Evolutionary conservation across 1,284 basidiomycete genomes (phyloP).

Genomic region (Megacollybia platyphylla): DNA sequence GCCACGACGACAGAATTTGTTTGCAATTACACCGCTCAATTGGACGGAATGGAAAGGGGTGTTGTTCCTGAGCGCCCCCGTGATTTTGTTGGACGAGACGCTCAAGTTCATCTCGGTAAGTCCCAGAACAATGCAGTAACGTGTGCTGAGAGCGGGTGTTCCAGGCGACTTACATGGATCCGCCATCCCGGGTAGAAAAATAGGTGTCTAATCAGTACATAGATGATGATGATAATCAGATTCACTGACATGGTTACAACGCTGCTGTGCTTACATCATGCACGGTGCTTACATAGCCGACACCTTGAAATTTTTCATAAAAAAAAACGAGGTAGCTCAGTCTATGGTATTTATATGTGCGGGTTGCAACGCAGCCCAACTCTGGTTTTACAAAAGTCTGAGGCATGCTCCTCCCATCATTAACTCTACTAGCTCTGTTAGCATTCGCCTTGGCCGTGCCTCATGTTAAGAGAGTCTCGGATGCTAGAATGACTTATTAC

Average conservation of each 20-base stretch:
- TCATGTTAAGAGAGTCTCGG: constrained; percentile 14
- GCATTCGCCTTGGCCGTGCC: no score
- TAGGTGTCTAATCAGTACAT: neutral
- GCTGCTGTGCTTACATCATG: no score
- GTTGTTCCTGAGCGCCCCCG: constrained; percentile 77
- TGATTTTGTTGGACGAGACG: constrained; percentile 83
- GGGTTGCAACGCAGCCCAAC: no score
- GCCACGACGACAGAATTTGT: constrained; percentile 46
- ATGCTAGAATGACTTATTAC: constrained; percentile 20
- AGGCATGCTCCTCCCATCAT: no score
- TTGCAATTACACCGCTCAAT: constrained; percentile 87
- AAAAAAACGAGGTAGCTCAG: no score
- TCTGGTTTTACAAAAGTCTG: no score
- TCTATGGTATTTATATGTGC: no score
- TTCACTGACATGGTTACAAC: no score
- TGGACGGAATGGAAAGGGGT: constrained; percentile 95
- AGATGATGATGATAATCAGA: no score
- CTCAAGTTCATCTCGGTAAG: constrained; percentile 78
- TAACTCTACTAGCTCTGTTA: no score
- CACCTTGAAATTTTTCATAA: no score
- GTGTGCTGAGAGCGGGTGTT: neutral
- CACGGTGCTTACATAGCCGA: no score
- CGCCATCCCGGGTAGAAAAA: constrained; percentile 31
- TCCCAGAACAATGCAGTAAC: constrained; percentile 3
- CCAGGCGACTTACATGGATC: constrained; percentile 30